Percentiles rank a stretch among this genome's conserved stretches.
These are phyloP conservation scores for Aureobasidium sp. DNA, from an alignment of 2,329 filamentous ascomycete species.

Conservation along the genomic window DNA sequence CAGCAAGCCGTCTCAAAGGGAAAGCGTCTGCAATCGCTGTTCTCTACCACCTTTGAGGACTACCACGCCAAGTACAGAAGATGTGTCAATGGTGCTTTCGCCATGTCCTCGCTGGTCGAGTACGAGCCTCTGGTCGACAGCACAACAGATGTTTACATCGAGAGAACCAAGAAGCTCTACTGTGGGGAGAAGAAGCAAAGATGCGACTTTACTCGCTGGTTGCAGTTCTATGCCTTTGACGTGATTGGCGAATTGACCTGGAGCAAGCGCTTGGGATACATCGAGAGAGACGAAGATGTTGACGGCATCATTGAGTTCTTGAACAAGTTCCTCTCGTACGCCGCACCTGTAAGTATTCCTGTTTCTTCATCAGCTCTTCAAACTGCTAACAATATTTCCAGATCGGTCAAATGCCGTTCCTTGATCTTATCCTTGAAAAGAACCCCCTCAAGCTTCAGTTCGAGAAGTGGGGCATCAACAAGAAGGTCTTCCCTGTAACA, in stretches of 20 bases:
- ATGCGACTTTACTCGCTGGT: conserved; percentile 64
- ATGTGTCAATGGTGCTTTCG: conserved; percentile 68
- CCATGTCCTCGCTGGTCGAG: conserved; percentile 68
- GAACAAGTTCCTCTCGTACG: conserved; percentile 59
- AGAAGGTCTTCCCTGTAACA: conserved; percentile 65
- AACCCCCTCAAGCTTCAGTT: conserved; percentile 66
- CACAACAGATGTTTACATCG: conserved; percentile 64
- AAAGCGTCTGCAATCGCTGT: conserved; percentile 61
- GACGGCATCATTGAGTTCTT: conserved; percentile 66
- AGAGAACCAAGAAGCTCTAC: conserved; percentile 39
- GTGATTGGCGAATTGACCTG: conserved; percentile 74
- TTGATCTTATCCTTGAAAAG: conserved; percentile 65
- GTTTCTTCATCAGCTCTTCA: not conserved
- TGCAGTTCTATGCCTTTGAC: conserved; percentile 77
- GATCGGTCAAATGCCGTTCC: conserved; percentile 67
- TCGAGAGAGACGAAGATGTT: conserved; percentile 67
- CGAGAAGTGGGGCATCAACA: conserved; percentile 59
- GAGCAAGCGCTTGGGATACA: conserved; percentile 66
- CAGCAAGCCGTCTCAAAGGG: conserved; percentile 68
- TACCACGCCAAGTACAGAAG: conserved; percentile 70
- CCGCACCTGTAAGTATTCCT: conserved; percentile 53
- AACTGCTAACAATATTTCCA: conserved; percentile 24
- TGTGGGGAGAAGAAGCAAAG: conserved; percentile 31
- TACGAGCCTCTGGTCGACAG: conserved; percentile 77
- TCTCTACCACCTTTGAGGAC: conserved; percentile 66